Conservation (phyloP, 352 stramenopile species). For the Pythium scleroteichum region DNA sequence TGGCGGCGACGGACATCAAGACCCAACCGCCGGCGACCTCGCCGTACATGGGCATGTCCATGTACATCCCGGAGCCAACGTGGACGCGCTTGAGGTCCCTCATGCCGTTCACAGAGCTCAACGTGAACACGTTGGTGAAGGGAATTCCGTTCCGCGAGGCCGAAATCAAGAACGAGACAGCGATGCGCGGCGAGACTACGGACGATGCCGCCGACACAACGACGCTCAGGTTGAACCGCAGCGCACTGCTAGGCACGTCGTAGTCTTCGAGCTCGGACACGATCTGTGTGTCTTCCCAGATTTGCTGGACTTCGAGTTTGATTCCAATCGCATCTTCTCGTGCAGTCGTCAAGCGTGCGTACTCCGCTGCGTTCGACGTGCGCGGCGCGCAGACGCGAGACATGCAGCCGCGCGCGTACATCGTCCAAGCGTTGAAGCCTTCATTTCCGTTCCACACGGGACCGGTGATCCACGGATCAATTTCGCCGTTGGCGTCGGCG, state of each 20-base stretch:
- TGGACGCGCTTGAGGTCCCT: background rate
- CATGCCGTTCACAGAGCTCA: background rate
- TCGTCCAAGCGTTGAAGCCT: background rate
- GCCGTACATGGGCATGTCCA: background rate
- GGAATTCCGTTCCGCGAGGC: background rate
- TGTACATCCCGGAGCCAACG: background rate
- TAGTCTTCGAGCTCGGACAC: background rate
- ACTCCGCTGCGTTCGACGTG: background rate
- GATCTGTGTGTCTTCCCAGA: background rate
- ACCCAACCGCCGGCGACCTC: background rate
- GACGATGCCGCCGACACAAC: background rate
- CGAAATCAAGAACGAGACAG: background rate
- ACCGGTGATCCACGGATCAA: conserved; percentile 2
- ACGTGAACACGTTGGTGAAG: background rate
- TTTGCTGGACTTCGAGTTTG: background rate
- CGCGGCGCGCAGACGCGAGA: background rate
- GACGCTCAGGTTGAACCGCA: background rate
- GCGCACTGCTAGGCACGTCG: background rate
- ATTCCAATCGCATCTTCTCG: background rate
- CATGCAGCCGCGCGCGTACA: conserved; percentile 2
- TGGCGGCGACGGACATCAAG: background rate
- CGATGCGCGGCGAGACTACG: background rate
- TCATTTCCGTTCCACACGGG: background rate
- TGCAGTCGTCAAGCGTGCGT: background rate
- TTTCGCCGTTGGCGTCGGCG: background rate